These are phyloP conservation scores for Pyrenophora tritici-repentis DNA, from an alignment of 2,329 filamentous ascomycete species.

Conservation along the genomic window DNA sequence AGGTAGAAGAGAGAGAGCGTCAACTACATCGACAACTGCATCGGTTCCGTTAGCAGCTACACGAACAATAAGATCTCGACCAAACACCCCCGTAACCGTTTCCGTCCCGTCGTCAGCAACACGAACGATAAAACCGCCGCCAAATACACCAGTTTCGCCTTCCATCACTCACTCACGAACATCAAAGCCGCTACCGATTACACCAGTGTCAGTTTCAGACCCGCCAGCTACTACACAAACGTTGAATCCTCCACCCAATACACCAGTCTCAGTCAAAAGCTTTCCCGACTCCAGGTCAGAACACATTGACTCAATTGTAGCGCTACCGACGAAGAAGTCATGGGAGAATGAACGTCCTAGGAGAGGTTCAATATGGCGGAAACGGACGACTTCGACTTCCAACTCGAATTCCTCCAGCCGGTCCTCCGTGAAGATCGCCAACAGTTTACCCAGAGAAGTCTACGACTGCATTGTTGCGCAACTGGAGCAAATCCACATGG, in stretches of 20 bases:
- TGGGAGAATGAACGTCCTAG: slow-evolving; percentile 47
- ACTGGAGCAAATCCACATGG: slow-evolving; percentile 53
- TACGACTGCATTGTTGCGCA: slow-evolving; percentile 61
- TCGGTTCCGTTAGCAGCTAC: not conserved
- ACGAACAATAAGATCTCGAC: not conserved
- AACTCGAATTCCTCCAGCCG: not conserved
- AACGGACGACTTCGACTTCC: slow-evolving; percentile 11
- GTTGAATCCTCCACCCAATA: too few relatives aligned
- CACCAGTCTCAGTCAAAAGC: too few relatives aligned
- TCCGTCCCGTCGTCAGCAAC: too few relatives aligned
- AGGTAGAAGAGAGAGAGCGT: slow-evolving; percentile 2
- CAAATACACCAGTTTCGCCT: not conserved
- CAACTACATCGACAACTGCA: slow-evolving; percentile 7
- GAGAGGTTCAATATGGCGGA: slow-evolving; percentile 39
- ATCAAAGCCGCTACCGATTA: not conserved
- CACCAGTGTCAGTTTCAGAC: not conserved
- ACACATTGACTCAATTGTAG: slow-evolving; percentile 17
- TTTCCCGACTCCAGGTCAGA: too few relatives aligned
- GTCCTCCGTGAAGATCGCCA: slow-evolving; percentile 46
- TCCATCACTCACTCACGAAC: not conserved
- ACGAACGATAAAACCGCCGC: too few relatives aligned
- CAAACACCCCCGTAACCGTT: too few relatives aligned
- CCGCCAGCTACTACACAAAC: too few relatives aligned
- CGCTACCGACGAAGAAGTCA: slow-evolving; percentile 37
- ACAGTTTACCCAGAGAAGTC: slow-evolving; percentile 58